Evolutionary conservation across 75 land plant species (phyloP), one percentile per base, ranked within the genome.

Genomic region (Pinus taeda): DNA sequence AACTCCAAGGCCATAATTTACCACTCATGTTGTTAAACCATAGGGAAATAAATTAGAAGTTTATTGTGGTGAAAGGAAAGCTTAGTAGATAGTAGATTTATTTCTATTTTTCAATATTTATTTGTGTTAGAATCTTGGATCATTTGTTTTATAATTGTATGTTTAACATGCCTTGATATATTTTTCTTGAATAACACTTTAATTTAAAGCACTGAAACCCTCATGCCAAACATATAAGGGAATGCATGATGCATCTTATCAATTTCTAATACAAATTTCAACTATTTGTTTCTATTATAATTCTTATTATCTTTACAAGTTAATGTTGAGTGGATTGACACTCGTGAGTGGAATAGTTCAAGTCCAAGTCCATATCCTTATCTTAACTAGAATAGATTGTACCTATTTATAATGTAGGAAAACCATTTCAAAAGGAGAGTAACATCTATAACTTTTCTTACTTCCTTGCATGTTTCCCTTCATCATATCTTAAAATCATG

Each of bases 291-390:
- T 57, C 45, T 67, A 45, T 62, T 71, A 4, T 58, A 59, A 37
- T 42, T 20, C 15, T 79, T 7, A 11, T 17, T 66, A 37, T 63
- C 58, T 73, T 30, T 73, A 60, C 84, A 88, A 88, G 85, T 86
- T 76, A 85, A 84, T 61, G 78, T 91, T 4, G 93, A 91, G 74
- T 45, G 82, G 53, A 88, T 91, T 79, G 88, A 88, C 74, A 72
- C 86, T 80, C 90, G 93, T 24, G 81, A 84, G 18, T 24, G 77
- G 6, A 83, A 74, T 30, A 82, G 60, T 58, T 12, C 83, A 80
- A 90, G 93, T 85, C 71, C 49, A 67, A 53, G 71, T 67, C 11
- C 39, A 18, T 39, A 11, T 67, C 21, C 39, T 37, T 45, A 67
- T 22, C 53, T 39, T 67, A 39, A 15, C 3, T 67, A n/a, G 71